phyloP scores from a whole-genome alignment of 805 yeast genomes.

The Zygosaccharomyces kombuchaensis region DNA sequence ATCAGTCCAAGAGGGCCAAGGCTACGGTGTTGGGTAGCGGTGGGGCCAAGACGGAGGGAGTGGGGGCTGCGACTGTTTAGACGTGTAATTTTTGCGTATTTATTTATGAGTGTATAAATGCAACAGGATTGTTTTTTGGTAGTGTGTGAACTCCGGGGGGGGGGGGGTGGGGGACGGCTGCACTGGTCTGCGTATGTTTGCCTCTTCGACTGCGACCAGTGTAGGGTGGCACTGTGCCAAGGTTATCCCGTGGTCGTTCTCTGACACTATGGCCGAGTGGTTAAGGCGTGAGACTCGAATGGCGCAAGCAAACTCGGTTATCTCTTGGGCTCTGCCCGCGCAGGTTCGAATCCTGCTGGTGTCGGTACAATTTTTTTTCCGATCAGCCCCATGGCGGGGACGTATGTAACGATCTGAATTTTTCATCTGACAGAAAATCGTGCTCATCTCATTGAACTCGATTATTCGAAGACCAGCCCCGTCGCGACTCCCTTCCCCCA shows the following conservation, averaged over 20 bases:
- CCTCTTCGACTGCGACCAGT: too few relatives aligned
- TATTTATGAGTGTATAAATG: neutral
- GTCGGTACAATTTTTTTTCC: conserved; percentile 44
- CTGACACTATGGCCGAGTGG: conserved; percentile 69
- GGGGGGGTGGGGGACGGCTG: too few relatives aligned
- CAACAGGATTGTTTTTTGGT: neutral
- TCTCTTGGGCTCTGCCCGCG: conserved; percentile 75
- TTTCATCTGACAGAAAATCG: neutral
- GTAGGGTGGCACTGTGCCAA: too few relatives aligned
- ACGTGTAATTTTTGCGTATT: neutral
- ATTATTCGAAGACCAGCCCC: neutral
- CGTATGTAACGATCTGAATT: neutral
- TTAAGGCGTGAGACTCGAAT: conserved; percentile 74
- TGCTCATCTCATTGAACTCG: neutral
- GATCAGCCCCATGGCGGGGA: too few relatives aligned
- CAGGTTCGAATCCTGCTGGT: conserved; percentile 78
- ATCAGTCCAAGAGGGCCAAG: conserved; percentile 67
- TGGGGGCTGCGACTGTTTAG: neutral
- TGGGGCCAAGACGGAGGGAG: neutral
- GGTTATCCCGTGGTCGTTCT: conserved; percentile 6
- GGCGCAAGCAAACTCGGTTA: conserved; percentile 28
- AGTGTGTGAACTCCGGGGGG: too few relatives aligned
- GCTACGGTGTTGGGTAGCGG: conserved; percentile 17
- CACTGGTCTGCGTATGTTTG: too few relatives aligned
- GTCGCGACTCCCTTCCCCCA: neutral